These are phyloP conservation scores for Calendula officinalis DNA, from an alignment of 129 eudicot species.

Conservation along the genomic window DNA sequence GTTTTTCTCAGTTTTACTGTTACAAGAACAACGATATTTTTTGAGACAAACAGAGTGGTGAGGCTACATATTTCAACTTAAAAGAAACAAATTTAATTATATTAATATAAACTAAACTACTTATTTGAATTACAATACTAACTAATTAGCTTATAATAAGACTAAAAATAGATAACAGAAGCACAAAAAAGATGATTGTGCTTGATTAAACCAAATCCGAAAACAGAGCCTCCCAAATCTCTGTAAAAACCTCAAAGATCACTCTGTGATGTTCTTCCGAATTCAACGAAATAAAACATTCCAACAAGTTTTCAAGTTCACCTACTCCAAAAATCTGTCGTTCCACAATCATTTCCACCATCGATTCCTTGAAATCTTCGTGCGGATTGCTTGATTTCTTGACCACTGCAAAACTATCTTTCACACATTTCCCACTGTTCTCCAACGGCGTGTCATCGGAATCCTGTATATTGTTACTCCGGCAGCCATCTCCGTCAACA, in stretches of 20 bases:
- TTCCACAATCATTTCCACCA: constrained; percentile 92
- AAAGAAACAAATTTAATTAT: neutral
- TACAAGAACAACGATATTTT: neutral
- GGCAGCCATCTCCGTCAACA: neutral
- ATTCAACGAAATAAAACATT: constrained; percentile 65
- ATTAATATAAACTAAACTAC: constrained; percentile 14
- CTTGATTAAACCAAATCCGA: constrained; percentile 29
- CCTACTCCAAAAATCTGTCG: constrained; percentile 56
- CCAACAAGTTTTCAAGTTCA: constrained; percentile 61
- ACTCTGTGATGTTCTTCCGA: constrained; percentile 57
- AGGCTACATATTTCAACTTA: neutral
- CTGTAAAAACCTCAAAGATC: constrained; percentile 61
- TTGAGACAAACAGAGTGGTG: neutral
- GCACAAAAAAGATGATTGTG: constrained; percentile 25
- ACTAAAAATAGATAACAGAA: constrained; percentile 7
- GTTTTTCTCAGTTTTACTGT: neutral
- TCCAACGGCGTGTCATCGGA: constrained; percentile 17
- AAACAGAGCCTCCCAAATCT: constrained; percentile 74
- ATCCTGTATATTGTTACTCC: neutral
- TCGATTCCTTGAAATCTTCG: constrained; percentile 72
- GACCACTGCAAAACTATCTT: constrained; percentile 56
- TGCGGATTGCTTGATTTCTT: constrained; percentile 79
- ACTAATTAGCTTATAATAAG: constrained; percentile 12
- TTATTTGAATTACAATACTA: constrained; percentile 8
- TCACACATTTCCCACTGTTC: constrained; percentile 32